phyloP scores from a whole-genome alignment of 1,284 basidiomycete genomes.

The Hemileccinum hortonii region DNA sequence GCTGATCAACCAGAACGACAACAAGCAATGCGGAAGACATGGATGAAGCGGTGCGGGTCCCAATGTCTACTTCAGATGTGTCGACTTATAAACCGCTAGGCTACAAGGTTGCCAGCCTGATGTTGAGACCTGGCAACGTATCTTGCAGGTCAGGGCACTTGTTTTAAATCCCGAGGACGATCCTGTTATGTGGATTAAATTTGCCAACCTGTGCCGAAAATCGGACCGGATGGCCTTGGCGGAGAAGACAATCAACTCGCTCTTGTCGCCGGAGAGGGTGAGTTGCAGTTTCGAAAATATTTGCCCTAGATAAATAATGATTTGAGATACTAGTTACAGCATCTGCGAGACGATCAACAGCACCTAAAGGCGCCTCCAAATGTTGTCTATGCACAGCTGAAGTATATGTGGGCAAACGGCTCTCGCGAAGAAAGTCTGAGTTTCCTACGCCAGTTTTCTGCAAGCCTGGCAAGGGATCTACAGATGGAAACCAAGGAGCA shows the following conservation, averaged over 20 bases:
- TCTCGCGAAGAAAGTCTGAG: slow-evolving; percentile 77
- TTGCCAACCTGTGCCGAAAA: slow-evolving; percentile 86
- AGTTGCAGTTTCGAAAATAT: slow-evolving; percentile 9
- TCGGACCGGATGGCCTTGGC: slow-evolving; percentile 86
- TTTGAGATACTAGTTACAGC: slow-evolving; percentile 32
- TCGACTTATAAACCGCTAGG: slow-evolving; percentile 40
- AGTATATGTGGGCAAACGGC: slow-evolving; percentile 95
- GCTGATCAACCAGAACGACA: slow-evolving; percentile 94
- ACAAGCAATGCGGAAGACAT: slow-evolving; percentile 83
- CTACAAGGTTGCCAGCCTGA: slow-evolving; percentile 97
- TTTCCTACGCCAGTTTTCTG: slow-evolving; percentile 86
- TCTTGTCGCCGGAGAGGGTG: slow-evolving; percentile 71
- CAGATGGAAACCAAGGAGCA: slow-evolving; percentile 52
- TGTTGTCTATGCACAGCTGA: slow-evolving; percentile 96
- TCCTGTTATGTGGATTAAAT: slow-evolving; percentile 96
- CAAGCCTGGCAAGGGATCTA: slow-evolving; percentile 75
- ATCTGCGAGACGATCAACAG: slow-evolving; percentile 49
- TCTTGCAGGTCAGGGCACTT: slow-evolving; percentile 93
- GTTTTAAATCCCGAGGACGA: slow-evolving; percentile 94
- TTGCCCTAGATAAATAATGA: slow-evolving; percentile 6
- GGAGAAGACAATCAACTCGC: slow-evolving; percentile 95
- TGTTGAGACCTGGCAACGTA: slow-evolving; percentile 99
- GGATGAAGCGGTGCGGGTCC: slow-evolving; percentile 81
- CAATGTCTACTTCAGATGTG: background rate
- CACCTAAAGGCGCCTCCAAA: slow-evolving; percentile 86